Percentiles rank a stretch among this genome's conserved stretches.
Conservation (phyloP, 169 alveolate genomes). For the Perkinsus marinus region DNA sequence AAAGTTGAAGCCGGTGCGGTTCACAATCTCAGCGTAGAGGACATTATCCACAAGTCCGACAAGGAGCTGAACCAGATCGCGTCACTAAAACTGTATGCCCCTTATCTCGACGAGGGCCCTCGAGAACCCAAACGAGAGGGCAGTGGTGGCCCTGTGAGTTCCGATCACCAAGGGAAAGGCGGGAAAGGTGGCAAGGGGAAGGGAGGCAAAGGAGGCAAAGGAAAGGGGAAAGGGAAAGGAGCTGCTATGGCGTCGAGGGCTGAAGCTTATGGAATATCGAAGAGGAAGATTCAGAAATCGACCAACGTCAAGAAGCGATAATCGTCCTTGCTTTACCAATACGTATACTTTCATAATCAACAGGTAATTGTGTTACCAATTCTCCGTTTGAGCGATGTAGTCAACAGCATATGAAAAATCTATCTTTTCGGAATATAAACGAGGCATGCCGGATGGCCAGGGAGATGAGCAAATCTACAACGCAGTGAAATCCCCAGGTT, state of each 20-base stretch:
- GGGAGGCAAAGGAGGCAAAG: not conserved
- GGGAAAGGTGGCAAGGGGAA: not conserved
- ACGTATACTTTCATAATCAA: not conserved
- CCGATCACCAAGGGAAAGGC: too few relatives aligned
- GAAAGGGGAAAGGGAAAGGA: not conserved
- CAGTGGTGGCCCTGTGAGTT: not conserved
- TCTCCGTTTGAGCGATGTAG: too few relatives aligned
- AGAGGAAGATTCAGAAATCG: not conserved
- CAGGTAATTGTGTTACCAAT: not conserved
- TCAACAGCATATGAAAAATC: too few relatives aligned
- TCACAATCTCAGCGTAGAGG: not conserved
- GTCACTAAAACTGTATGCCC: not conserved
- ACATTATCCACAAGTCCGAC: not conserved
- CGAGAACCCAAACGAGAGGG: not conserved
- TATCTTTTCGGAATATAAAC: too few relatives aligned
- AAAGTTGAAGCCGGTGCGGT: not conserved
- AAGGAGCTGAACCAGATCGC: not conserved
- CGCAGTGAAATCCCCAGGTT: too few relatives aligned
- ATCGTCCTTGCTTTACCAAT: not conserved
- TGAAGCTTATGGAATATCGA: not conserved
- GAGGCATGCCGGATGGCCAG: too few relatives aligned
- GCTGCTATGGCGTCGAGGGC: not conserved
- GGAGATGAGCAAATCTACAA: too few relatives aligned
- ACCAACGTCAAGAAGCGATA: not conserved
- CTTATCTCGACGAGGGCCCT: not conserved